Evolutionary conservation across 1,284 basidiomycete genomes (phyloP), one percentile per base, ranked within the genome.

Genomic region (Kalmanozyma brasiliensis): DNA sequence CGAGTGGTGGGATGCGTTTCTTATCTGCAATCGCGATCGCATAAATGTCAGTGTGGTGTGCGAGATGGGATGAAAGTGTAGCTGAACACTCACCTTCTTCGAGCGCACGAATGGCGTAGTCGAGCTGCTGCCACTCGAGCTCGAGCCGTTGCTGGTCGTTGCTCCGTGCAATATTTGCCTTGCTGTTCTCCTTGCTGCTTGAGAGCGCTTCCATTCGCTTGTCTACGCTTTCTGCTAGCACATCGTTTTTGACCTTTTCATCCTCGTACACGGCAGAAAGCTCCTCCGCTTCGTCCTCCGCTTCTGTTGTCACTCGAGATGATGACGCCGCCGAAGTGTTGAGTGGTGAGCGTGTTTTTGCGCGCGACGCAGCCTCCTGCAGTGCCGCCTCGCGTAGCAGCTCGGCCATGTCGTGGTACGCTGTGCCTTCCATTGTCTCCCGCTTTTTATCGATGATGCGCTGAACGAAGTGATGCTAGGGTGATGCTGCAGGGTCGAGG

Each of bases 101-200:
- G 0, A 69, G 55, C n/a, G 47, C 37, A 3, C 34, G 48, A 0
- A 70, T 59, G 2, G 61, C 57, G 42, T 46, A 70, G 17, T 64
- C 61, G 8, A 70, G 45, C 36, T 69, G 66, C 36, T 69, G 67
- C 67, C 67, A 61, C 30, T 64, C 61, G 29, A 63, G 46, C 33
- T 69, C 59, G 9, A 56, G 40, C 17, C 33, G 30, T 20, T 30
- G 45, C 29, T 49, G 44, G 3, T 56, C 45, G 22, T 52, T 42
- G 10, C 30, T 34, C 6, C 19, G 14, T 17, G 23, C 24, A 2
- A 37, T 46, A 2, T 45, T 16, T 8, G 43, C 13, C 26, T 44
- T 43, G 41, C 53, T 48, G 6, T 6, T 35, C n/a, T 36, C 24
- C 13, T 8, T 35, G 7, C 16, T 35, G 10, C 14, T 49, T 13